Percentiles rank a stretch among this genome's conserved stretches.
Conservation (phyloP, 78 protist species). For the slime mould (Dictyostelium discoideum) region dicty_2.7 NC_007091.3:2524001-2524500, state of each 20-base stretch:
- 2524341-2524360: conserved; percentile 34
- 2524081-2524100: background rate
- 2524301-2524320: conserved; percentile 30
- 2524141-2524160: background rate
- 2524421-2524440: conserved; percentile 34
- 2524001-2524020: background rate
- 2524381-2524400: background rate
- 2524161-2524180: conserved; percentile 39
- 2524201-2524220: conserved; percentile 43
- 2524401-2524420: conserved; percentile 57
- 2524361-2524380: background rate
- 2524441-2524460: background rate
- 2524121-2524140: background rate
- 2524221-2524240: conserved; percentile 52
- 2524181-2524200: conserved; percentile 56
- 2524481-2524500: conserved; percentile 24
- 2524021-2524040: background rate
- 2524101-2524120: background rate
- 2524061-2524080: background rate
- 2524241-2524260: background rate
- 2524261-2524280: conserved; percentile 14
- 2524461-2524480: background rate
- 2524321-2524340: conserved; percentile 11
- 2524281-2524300: conserved; percentile 19
- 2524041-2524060: background rate